Percentiles rank a stretch among this genome's conserved stretches.
Evolutionary conservation across 495 filamentous ascomycete genomes (phyloP).

Genomic region (Lasiosphaeria miniovina): DNA sequence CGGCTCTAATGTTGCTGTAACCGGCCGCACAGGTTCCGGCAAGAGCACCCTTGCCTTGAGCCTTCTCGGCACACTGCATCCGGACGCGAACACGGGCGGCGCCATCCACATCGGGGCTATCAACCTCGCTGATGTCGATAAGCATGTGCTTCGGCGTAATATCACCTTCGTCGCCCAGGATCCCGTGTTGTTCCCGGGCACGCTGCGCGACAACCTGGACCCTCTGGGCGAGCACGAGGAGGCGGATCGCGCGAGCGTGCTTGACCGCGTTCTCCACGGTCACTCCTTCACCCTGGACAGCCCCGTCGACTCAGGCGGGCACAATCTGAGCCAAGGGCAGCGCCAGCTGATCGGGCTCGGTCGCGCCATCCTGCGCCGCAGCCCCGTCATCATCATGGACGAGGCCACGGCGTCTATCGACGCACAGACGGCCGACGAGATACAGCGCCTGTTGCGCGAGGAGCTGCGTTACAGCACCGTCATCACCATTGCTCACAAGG

Average conservation of each 20-base stretch:
- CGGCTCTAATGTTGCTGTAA: constrained; percentile 65
- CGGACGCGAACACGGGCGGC: constrained; percentile 47
- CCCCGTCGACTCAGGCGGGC: constrained; percentile 53
- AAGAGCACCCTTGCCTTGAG: constrained; percentile 59
- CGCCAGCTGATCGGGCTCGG: constrained; percentile 59
- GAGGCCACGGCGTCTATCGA: constrained; percentile 89
- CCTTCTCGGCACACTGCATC: constrained; percentile 52
- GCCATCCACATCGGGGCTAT: constrained; percentile 52
- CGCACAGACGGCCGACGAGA: constrained; percentile 68
- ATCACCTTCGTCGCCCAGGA: constrained; percentile 64
- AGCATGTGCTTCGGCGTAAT: constrained; percentile 51
- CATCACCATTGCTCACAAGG: constrained; percentile 80
- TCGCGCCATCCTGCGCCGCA: constrained; percentile 55
- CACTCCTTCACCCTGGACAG: constrained; percentile 40
- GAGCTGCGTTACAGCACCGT: constrained; percentile 77
- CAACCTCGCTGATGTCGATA: constrained; percentile 49
- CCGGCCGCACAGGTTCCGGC: constrained; percentile 63
- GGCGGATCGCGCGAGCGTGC: constrained; percentile 43
- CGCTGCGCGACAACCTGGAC: constrained; percentile 55
- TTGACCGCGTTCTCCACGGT: constrained; percentile 41
- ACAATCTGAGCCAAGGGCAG: constrained; percentile 61
- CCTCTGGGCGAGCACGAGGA: constrained; percentile 46
- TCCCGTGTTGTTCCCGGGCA: constrained; percentile 56
- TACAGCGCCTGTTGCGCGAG: constrained; percentile 71
- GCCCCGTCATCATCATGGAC: constrained; percentile 63